phyloP scores from a whole-genome alignment of 768 basidiomycete species.

The Boletus edulis region DNA sequence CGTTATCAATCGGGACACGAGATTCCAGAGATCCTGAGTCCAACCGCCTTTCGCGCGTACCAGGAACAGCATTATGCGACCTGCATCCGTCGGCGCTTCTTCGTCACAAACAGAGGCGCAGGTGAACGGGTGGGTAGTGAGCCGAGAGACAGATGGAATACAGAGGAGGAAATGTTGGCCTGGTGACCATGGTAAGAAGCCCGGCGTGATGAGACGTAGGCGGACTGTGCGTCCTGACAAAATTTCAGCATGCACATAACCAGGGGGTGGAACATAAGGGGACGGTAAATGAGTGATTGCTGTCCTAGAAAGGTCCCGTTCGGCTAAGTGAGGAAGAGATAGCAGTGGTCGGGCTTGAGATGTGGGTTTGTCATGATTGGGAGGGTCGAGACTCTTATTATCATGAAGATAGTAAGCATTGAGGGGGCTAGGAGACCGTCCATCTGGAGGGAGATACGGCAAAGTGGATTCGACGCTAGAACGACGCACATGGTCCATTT shows the following conservation, averaged over 20 bases:
- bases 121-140: slow-evolving; percentile 74
- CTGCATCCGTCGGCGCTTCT: slow-evolving; percentile 41
- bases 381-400: slow-evolving; percentile 2
- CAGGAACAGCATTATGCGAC: slow-evolving; percentile 59
- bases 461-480: slow-evolving; percentile 2
- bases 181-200: slow-evolving; percentile 62
- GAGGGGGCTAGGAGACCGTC: slow-evolving; percentile 25
- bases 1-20: slow-evolving; percentile 39
- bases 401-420: slow-evolving; percentile 15
- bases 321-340: background rate
- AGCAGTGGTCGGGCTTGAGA: background rate
- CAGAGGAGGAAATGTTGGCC: slow-evolving; percentile 78
- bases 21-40: slow-evolving; percentile 63
- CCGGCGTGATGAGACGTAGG: slow-evolving; percentile 57
- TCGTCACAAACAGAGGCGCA: slow-evolving; percentile 58
- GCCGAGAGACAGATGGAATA: slow-evolving; percentile 59
- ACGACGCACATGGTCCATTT: slow-evolving; percentile 21
- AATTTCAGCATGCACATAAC: slow-evolving; percentile 66
- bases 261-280: slow-evolving; percentile 53
- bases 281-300: background rate
- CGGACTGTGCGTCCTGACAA: slow-evolving; percentile 70
- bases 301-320: background rate
- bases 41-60: slow-evolving; percentile 70
- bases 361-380: background rate
- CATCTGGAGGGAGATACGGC: slow-evolving; percentile 1